Evolutionary conservation across 495 filamentous ascomycete species (phyloP), one percentile per base, ranked within the genome.

Genomic region (Penicillium egyptiacum): DNA sequence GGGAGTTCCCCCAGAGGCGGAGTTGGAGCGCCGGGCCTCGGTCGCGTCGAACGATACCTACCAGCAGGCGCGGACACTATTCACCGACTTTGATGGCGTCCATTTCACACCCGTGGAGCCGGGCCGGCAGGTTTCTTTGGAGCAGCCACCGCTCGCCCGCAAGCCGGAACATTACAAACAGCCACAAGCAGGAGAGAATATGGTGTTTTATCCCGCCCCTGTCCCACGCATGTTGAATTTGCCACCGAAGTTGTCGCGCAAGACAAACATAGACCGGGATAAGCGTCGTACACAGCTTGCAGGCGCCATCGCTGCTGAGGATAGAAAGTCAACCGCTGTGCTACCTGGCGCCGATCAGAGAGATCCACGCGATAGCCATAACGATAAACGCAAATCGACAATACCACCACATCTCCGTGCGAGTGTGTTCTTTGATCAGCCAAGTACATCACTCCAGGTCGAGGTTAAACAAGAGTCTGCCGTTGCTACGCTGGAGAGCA

Each of bases 151-250:
- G 28, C 73, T 74, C 60, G 80, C 68, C 9, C 76, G 70, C 50
- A 75, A 82, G 51, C 81, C 86, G 20, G 74, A 81, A 58, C 80
- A 83, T 20, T 87, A 85, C 64, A 74, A 86, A 49, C 79, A 88
- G 59, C 86, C 87, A 10, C 76, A 76, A 26, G 81, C 81, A 2
- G 85, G 81, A 4, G 83, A 93, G 56, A 77, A 87, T 50, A 93
- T 98, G 88, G 83, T 96, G 9, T 98, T 86, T 69, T 98, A 98
- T 67, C 94, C 94, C 14, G 94, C 94, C 4, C 94, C 91, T 12
- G 93, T 98, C 0, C 94, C 94, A 1, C 86, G 87, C 64, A 92
- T 94, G 83, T 79, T 98, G 26, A 97, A 96, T 62, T 79, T 98
- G 4, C 94, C 94, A 8, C 91, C 91, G 35, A 87, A 88, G 58